phyloP scores from a whole-genome alignment of 2,329 filamentous ascomycete genomes.

The Talaromyces verruculosus region DNA sequence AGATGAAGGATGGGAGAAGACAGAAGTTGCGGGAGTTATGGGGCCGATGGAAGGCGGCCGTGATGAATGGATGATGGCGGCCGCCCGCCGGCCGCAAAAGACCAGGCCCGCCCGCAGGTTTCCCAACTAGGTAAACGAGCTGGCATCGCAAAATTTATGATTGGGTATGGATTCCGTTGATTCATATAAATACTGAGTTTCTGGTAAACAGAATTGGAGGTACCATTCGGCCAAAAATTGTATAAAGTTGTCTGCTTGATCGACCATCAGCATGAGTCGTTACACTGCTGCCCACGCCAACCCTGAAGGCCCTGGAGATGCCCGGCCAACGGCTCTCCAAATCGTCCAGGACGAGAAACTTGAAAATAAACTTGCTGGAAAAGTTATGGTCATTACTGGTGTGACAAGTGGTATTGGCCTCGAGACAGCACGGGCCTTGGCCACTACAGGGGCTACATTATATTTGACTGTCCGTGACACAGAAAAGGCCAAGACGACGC shows the following conservation, averaged over 20 bases:
- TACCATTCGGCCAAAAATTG: not conserved
- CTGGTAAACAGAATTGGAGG: not conserved
- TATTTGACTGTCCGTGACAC: slow-evolving; percentile 48
- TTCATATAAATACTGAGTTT: not conserved
- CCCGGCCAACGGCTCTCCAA: slow-evolving; percentile 29
- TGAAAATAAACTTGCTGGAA: slow-evolving; percentile 28
- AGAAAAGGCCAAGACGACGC: slow-evolving; percentile 36
- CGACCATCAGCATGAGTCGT: slow-evolving; percentile 4
- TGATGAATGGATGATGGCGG: not conserved
- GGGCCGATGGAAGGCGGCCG: not conserved
- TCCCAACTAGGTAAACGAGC: not conserved
- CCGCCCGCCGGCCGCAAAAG: not conserved
- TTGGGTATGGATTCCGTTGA: not conserved
- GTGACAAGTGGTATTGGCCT: slow-evolving; percentile 46
- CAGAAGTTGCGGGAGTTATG: not conserved
- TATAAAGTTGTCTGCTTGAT: not conserved
- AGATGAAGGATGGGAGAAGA: not conserved
- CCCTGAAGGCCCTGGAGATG: slow-evolving; percentile 29
- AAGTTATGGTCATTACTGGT: slow-evolving; percentile 48
- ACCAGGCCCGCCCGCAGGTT: not conserved
- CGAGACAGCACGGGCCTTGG: slow-evolving; percentile 48
- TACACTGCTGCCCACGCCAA: slow-evolving; percentile 30
- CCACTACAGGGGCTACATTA: slow-evolving; percentile 47
- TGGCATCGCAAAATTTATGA: not conserved
- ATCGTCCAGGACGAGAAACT: slow-evolving; percentile 29